Percentiles rank a stretch among this genome's conserved stretches.
Evolutionary conservation across 805 yeast genomes (phyloP).

Genomic region (Saturnispora gosingensis): DNA sequence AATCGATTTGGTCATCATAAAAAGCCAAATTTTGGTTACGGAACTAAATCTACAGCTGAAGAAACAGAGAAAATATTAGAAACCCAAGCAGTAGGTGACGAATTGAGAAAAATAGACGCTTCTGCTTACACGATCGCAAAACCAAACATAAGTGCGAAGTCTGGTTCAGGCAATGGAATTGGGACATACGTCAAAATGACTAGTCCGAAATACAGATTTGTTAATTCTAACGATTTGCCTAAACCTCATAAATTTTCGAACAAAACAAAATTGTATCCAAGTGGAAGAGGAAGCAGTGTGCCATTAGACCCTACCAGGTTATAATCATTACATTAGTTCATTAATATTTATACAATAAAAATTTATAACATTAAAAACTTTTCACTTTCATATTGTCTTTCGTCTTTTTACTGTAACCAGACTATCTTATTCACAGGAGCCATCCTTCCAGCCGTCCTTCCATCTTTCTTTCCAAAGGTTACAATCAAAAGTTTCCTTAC

Average conservation of each 20-base stretch:
- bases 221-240: constrained; percentile 63
- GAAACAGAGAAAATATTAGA: constrained; percentile 24
- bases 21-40: constrained; percentile 11
- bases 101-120: constrained; percentile 51
- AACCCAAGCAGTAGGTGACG: constrained; percentile 40
- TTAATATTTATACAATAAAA: constrained; percentile 1
- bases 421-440: constrained; percentile 32
- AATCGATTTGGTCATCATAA: constrained; percentile 12
- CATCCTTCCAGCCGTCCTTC: constrained; percentile 88
- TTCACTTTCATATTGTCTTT: not conserved
- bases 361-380: not conserved
- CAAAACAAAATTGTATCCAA: constrained; percentile 74
- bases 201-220: constrained; percentile 65
- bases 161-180: constrained; percentile 9
- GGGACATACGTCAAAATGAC: constrained; percentile 42
- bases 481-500: constrained; percentile 83
- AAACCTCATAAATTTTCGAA: constrained; percentile 77
- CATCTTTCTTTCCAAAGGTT: constrained; percentile 87
- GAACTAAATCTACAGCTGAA: constrained; percentile 5
- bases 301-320: constrained; percentile 52
- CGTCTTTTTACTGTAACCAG: not conserved
- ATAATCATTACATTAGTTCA: not conserved
- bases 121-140: constrained; percentile 56
- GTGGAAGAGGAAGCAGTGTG: constrained; percentile 90
- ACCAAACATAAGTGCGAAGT: constrained; percentile 5